Base-by-base conservation (phyloP, 805 yeast species). In the Kodamaea kaohsiungensis region DNA sequence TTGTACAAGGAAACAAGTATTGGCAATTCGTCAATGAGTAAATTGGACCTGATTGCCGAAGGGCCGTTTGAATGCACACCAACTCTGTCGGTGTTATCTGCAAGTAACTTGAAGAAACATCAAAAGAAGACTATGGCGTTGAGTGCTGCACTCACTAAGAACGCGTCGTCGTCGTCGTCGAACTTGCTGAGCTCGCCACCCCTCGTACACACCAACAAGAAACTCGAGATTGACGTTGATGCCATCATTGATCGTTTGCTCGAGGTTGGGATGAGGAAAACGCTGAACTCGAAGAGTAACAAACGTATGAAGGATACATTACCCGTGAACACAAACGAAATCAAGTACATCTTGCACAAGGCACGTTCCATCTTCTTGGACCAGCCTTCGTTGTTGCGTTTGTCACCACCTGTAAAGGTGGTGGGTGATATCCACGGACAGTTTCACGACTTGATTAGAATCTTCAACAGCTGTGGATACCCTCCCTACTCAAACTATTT, bases 401-500 rank as follows among this genome's bases (percentile, higher is more conserved):
- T 87, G 56, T 84, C 88, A 1, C 87, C 95, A 0, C 92, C 95
- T 0, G 93, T 88, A 2, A 89, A 89, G 66, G 82, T 89, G 55
- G 93, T 88, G 6, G 95, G 95, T 43, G 91, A 90, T 70, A 86
- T 89, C 53, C 95, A 89, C 73, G 99, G 99, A 54, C 99, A 93
- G 76, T 93, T 95, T 75, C 93, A 93, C 70, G 99, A 93, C 74
- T 83, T 93, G 65, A 82, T 93, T 70, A 88, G 99, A 74, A 83
- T 93, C 65, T 93, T 93, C 67, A 98, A 95, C 78, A 93, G 93
- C 69, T 98, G 99, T 65, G 99, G 98, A 2, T 93, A 95, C 81
- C 99, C 99, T 1, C 99, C 99, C 10, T 98, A 95, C 72, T 96
- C 98, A 16, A 93, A 93, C 78, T 93, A 93, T 77, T 79, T 93